A percentile compares a stretch with the other conserved stretches of the same genome.
These are phyloP conservation scores for Albophoma yamanashiensis DNA, from an alignment of 2,329 filamentous ascomycete species.

Conservation along the genomic window DNA sequence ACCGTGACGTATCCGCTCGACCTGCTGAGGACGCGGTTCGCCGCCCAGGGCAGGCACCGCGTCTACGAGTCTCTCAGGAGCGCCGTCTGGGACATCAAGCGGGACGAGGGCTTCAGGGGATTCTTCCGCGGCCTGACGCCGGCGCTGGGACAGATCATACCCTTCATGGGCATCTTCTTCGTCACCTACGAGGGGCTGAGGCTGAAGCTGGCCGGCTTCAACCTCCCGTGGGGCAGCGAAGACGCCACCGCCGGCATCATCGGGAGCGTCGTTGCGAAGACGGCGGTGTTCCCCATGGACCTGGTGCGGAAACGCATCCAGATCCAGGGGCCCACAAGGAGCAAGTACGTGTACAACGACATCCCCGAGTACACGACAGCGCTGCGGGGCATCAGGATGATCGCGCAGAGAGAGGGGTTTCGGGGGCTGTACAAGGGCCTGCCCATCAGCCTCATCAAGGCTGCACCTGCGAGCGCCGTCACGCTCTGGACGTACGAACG, in stretches of 20 bases:
- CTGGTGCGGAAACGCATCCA: slow-evolving; percentile 87
- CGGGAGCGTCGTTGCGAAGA: slow-evolving; percentile 76
- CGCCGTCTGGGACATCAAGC: slow-evolving; percentile 62
- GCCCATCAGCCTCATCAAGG: slow-evolving; percentile 82
- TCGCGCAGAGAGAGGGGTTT: slow-evolving; percentile 62
- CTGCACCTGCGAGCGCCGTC: slow-evolving; percentile 82
- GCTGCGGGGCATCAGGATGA: slow-evolving; percentile 52
- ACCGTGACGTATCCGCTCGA: slow-evolving; percentile 85
- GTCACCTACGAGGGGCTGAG: slow-evolving; percentile 72
- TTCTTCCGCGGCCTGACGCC: slow-evolving; percentile 85
- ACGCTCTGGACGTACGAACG: slow-evolving; percentile 94
- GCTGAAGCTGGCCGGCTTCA: slow-evolving; percentile 40
- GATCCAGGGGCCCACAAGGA: slow-evolving; percentile 82
- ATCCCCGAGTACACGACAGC: slow-evolving; percentile 76
- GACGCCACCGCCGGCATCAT: slow-evolving; percentile 76
- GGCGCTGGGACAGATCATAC: slow-evolving; percentile 77
- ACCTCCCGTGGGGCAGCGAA: slow-evolving; percentile 61
- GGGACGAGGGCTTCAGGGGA: slow-evolving; percentile 63
- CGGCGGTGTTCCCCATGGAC: slow-evolving; percentile 84
- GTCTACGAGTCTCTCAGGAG: slow-evolving; percentile 65
- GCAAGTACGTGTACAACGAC: slow-evolving; percentile 70
- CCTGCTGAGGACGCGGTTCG: slow-evolving; percentile 85
- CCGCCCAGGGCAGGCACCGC: slow-evolving; percentile 74
- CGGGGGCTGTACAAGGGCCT: slow-evolving; percentile 81
- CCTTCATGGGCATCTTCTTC: slow-evolving; percentile 97